Percentiles rank a stretch among this genome's conserved stretches.
phyloP scores from a whole-genome alignment of 108 stramenopile species.

The Discostella stelligeroides region DNA sequence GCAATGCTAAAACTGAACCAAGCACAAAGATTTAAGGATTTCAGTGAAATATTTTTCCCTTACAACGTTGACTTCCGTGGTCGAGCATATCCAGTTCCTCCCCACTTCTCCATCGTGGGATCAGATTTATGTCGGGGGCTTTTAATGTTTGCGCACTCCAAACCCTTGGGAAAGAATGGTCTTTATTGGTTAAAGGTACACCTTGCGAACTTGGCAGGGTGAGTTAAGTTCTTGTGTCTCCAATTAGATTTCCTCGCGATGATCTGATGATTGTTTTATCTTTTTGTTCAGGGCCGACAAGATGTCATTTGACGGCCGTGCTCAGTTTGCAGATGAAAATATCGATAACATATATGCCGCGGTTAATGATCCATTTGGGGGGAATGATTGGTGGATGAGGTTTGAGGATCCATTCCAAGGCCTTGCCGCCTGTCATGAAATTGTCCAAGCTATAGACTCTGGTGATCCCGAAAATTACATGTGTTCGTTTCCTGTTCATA shows the following conservation, averaged over 20 bases:
- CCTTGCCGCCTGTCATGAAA: conserved; percentile 95
- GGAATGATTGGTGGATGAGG: conserved; percentile 91
- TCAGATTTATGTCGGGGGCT: conserved; percentile 96
- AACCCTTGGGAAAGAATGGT: conserved; percentile 90
- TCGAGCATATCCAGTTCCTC: conserved; percentile 97
- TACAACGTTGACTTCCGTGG: conserved; percentile 99
- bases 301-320: conserved; percentile 95
- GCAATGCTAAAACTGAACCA: conserved; percentile 85
- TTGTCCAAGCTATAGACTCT: conserved; percentile 89
- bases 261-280: not conserved
- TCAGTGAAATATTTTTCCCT: conserved; percentile 94
- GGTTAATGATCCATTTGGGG: conserved; percentile 85
- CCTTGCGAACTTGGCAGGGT: conserved; percentile 95
- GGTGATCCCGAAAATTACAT: conserved; percentile 87
- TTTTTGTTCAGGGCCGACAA: conserved; percentile 60
- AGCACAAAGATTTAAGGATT: conserved; percentile 86
- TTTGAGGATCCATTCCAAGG: conserved; percentile 98
- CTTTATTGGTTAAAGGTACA: conserved; percentile 98
- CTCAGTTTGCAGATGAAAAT: conserved; percentile 84
- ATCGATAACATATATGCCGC: conserved; percentile 85
- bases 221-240: conserved; percentile 35
- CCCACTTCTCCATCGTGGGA: conserved; percentile 97
- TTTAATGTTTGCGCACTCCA: conserved; percentile 88
- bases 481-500: conserved; percentile 94
- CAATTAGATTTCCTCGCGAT: not conserved